Evolutionary conservation across 164 flowering plant genomes (phyloP), one percentile per base, ranked within the genome.

Genomic region (Saururus chinensis): DNA sequence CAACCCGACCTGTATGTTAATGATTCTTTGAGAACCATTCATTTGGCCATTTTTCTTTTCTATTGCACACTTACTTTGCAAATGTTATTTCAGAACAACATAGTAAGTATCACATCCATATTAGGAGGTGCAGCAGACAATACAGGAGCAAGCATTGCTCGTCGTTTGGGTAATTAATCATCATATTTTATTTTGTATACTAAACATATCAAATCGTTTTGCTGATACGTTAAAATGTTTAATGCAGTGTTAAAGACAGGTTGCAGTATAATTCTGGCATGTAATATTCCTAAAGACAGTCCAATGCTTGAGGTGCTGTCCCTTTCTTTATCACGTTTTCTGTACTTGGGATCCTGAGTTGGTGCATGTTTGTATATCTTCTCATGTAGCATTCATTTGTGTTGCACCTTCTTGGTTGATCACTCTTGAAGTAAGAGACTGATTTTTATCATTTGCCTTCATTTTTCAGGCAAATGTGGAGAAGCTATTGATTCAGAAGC

Each of bases 51-150:
- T 12, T 45, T 8, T 45, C 17, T 45, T 3, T 8, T 45, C 17
- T 9, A 45, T 45, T 45, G 12, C 49, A 12, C 2, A 17, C 49
- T 45, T 12, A 45, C 21, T 7, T 60, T 14, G 2, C 25, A 24
- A 25, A 16, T 60, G 24, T 25, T 40, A 41, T 17, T 19, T 48
- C 76, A 88, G 96, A 77, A 63, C 66, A 81, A 84, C 70, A 56
- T 69, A 12, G 93, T 80, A 61, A 79, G 89, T 69, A 88, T 87
- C 16, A 69, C 87, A 68, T 80, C 88, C 56, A 62, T 92, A 64
- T 81, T 89, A 53, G 95, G 92, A 55, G 95, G 98, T 58, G 58
- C 78, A 55, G 84, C 95, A 66, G 98, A 92, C 74, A 92, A 86
- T 73, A 78, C 86, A 40, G 95, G 95, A 10, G 80, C 89, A 35